A percentile compares a stretch with the other conserved stretches of the same genome.
These are phyloP conservation scores for Rutstroemia sp. DNA, from an alignment of 2,329 filamentous ascomycete species.

Conservation along the genomic window DNA sequence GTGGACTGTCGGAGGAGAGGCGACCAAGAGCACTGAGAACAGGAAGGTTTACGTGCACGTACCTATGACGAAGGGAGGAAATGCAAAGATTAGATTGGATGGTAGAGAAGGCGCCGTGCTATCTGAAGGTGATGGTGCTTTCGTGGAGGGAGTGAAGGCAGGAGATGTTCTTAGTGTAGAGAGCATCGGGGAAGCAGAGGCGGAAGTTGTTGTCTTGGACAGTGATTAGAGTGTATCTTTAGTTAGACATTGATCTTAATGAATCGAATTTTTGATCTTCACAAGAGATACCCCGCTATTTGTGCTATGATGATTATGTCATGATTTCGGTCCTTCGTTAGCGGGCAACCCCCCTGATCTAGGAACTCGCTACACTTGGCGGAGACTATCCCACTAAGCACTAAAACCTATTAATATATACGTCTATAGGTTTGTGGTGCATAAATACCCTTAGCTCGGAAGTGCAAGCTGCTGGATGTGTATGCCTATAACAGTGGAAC, in stretches of 20 bases:
- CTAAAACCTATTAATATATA: too few species aligned
- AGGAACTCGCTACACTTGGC: too few species aligned
- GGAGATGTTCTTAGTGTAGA: slow-evolving; percentile 59
- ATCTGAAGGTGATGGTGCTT: slow-evolving; percentile 74
- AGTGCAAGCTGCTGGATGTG: too few species aligned
- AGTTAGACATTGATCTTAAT: neutral
- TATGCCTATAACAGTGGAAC: too few species aligned
- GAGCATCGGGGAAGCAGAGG: slow-evolving; percentile 52
- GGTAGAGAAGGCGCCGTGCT: slow-evolving; percentile 60
- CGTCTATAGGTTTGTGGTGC: too few species aligned
- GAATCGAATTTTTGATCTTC: neutral
- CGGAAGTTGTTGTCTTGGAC: slow-evolving; percentile 18
- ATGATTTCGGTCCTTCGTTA: too few species aligned
- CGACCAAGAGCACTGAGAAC: slow-evolving; percentile 43
- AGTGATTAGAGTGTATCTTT: slow-evolving; percentile 8
- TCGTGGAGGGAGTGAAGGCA: slow-evolving; percentile 56
- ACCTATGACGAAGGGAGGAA: slow-evolving; percentile 70
- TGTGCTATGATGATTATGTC: too few species aligned
- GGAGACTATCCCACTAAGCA: too few species aligned
- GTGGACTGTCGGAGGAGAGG: slow-evolving; percentile 60
- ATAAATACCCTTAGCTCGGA: too few species aligned
- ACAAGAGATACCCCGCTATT: too few species aligned
- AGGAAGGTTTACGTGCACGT: slow-evolving; percentile 75
- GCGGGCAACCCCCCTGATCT: too few species aligned
- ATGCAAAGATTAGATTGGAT: slow-evolving; percentile 62